Conservation (phyloP, 2,329 filamentous ascomycete genomes). For the Diplocarpon mali region DNA sequence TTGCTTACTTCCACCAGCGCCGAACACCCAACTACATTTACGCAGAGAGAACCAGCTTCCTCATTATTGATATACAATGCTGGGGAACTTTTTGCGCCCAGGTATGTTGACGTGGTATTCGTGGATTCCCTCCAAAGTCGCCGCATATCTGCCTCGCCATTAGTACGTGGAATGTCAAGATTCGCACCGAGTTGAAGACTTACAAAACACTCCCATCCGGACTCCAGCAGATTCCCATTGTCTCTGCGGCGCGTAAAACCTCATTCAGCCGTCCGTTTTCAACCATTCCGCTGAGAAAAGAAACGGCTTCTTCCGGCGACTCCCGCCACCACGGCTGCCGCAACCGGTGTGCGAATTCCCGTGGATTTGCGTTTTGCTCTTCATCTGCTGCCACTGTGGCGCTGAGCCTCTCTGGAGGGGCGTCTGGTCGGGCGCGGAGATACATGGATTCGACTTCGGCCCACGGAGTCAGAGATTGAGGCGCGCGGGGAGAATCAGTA, state of each 20-base stretch:
- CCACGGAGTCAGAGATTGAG: slow-evolving; percentile 28
- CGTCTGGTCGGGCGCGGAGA: slow-evolving; percentile 27
- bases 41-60: background rate
- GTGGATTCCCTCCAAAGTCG: slow-evolving; percentile 63
- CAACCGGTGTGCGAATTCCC: slow-evolving; percentile 24
- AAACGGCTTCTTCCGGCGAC: slow-evolving; percentile 5
- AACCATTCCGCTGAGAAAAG: slow-evolving; percentile 20
- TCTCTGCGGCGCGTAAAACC: slow-evolving; percentile 39
- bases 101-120: slow-evolving; percentile 58
- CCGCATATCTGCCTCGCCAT: slow-evolving; percentile 40
- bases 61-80: slow-evolving; percentile 38
- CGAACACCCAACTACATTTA: background rate
- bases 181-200: slow-evolving; percentile 26
- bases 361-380: slow-evolving; percentile 11
- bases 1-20: background rate
- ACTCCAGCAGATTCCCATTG: slow-evolving; percentile 51
- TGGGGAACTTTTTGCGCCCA: slow-evolving; percentile 47
- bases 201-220: slow-evolving; percentile 48
- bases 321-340: slow-evolving; percentile 22
- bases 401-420: slow-evolving; percentile 17
- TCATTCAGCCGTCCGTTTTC: slow-evolving; percentile 22
- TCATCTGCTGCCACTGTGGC: slow-evolving; percentile 22
- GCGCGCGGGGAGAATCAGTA: background rate
- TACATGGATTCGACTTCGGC: slow-evolving; percentile 32
- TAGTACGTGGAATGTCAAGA: slow-evolving; percentile 2